Percentiles rank a stretch among this genome's conserved stretches.
These are phyloP conservation scores for Neurospora sp. DNA, from an alignment of 495 filamentous ascomycete species.

Conservation along the genomic window DNA sequence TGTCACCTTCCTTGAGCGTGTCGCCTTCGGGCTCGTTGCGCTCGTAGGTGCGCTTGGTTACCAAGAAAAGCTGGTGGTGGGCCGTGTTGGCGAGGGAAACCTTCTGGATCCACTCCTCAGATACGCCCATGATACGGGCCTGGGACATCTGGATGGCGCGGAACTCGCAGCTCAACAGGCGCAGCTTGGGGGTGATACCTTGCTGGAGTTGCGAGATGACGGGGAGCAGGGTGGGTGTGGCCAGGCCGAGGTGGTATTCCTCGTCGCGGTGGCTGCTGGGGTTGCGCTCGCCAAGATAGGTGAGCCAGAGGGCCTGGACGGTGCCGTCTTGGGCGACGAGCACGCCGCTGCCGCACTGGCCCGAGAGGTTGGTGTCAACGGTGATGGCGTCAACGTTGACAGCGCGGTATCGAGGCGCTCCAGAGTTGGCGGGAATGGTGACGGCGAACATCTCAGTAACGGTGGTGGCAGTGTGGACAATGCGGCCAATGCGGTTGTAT, in stretches of 20 bases:
- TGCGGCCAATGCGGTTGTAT: constrained; percentile 89
- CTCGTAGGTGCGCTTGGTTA: constrained; percentile 67
- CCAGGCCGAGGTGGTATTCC: constrained; percentile 92
- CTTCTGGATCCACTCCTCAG: constrained; percentile 87
- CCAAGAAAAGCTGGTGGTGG: constrained; percentile 95
- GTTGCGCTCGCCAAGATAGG: constrained; percentile 84
- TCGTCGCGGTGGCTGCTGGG: constrained; percentile 74
- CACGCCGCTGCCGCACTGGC: constrained; percentile 92
- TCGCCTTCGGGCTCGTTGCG: constrained; percentile 52
- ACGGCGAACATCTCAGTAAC: constrained; percentile 98
- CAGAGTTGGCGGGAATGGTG: constrained; percentile 84
- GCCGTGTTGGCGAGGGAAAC: constrained; percentile 79
- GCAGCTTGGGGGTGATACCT: constrained; percentile 65
- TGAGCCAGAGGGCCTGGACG: constrained; percentile 91
- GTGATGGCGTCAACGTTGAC: constrained; percentile 97
- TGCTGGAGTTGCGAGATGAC: constrained; percentile 75
- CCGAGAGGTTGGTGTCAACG: constrained; percentile 82
- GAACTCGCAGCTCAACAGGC: constrained; percentile 89
- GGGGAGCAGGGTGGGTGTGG: constrained; percentile 78
- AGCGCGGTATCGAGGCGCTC: constrained; percentile 86
- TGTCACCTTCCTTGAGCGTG: constrained; percentile 76
- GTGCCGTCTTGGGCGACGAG: constrained; percentile 82
- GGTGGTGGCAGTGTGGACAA: constrained; percentile 86
- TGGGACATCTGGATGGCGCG: constrained; percentile 95
- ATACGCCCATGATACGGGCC: constrained; percentile 95